phyloP scores from a whole-genome alignment of 140 eudicot genomes.

The Ambrosia hybrid region DNA sequence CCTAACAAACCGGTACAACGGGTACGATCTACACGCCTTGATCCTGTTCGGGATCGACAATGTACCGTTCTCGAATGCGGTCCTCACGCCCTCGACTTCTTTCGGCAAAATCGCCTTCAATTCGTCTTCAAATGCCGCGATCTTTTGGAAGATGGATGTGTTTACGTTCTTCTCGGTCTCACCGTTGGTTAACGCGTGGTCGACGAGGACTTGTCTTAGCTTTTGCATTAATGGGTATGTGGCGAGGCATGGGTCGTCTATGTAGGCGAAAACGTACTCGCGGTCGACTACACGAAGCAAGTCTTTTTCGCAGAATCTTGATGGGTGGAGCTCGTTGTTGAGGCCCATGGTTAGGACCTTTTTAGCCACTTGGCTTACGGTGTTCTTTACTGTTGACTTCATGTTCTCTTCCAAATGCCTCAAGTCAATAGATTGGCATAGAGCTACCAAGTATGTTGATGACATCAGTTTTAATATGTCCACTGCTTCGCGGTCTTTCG shows the following conservation, averaged over 20 bases:
- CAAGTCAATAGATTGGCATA: conserved; percentile 80
- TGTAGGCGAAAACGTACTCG: conserved; percentile 59
- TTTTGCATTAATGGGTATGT: conserved; percentile 82
- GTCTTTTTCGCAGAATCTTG: conserved; percentile 69
- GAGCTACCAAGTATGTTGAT: conserved; percentile 64
- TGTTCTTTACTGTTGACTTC: conserved; percentile 54
- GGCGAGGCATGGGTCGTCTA: conserved; percentile 61
- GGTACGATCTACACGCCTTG: conserved; percentile 75
- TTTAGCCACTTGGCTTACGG: conserved; percentile 58
- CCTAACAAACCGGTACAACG: conserved; percentile 68
- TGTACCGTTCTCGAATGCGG: conserved; percentile 46
- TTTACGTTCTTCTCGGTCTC: conserved; percentile 50
- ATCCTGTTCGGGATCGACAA: conserved; percentile 57
- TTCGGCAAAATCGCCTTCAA: conserved; percentile 51
- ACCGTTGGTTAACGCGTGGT: conserved; percentile 66
- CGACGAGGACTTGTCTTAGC: conserved; percentile 72
- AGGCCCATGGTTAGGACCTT: conserved; percentile 48
- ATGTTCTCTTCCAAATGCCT: conserved; percentile 77
- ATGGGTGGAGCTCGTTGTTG: conserved; percentile 57
- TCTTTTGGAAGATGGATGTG: conserved; percentile 77
- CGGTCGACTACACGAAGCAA: conserved; percentile 64
- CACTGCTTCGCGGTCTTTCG: conserved; percentile 74
- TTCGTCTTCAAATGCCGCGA: conserved; percentile 65
- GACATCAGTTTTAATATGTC: conserved; percentile 82
- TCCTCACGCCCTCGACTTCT: conserved; percentile 64